Base-by-base conservation (phyloP, 2,329 filamentous ascomycete species). In the Rutstroemia sp. region DNA sequence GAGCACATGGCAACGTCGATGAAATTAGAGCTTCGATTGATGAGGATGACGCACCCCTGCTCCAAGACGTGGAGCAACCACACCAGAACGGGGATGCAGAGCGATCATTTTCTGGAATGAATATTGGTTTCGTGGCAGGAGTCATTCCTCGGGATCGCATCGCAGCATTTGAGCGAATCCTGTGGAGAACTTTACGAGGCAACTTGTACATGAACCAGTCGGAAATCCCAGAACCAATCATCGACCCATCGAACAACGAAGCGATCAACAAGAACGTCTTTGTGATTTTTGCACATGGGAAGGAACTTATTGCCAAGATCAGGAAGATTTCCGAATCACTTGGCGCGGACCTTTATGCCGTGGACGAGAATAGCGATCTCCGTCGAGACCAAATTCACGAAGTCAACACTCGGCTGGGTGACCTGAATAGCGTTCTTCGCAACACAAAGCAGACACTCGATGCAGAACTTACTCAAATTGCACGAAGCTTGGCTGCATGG, bases 201-300 rank as follows among this genome's bases (percentile, higher is more conserved):
- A 99, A 99, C 73, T 77, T 99, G 62, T 99, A 97, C 80, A 99
- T 99, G 94, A 99, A 99, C 75, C 95, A 99, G 77, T 92, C 92
- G 42, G 94, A 99, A 78, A 99, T 99, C 61, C 86, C 91, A 7
- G 92, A 99, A 71, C 85, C 90, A 39, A 87, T 99, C 65, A 80
- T 96, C 71, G 90, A 99, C 72, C 92, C 94, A 16, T 81, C 87
- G 70, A 96, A 84, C 75, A 96, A 97, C 71, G 92, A 97, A 74
- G 80, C 89, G 62, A 81, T 95, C 66, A 85, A 88, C 77, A 99
- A 99, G 84, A 99, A 96, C 66, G 94, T 99, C 56, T 99, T 99
- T 69, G 92, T 99, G 69, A 99, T 99, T 72, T 99, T 99, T 67
- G 94, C 94, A 12, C 94, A 99, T 69, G 94, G 94, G 70, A 96